phyloP scores from a whole-genome alignment of 2,329 filamentous ascomycete genomes.

The Chrysosphaeria jannelii region DNA sequence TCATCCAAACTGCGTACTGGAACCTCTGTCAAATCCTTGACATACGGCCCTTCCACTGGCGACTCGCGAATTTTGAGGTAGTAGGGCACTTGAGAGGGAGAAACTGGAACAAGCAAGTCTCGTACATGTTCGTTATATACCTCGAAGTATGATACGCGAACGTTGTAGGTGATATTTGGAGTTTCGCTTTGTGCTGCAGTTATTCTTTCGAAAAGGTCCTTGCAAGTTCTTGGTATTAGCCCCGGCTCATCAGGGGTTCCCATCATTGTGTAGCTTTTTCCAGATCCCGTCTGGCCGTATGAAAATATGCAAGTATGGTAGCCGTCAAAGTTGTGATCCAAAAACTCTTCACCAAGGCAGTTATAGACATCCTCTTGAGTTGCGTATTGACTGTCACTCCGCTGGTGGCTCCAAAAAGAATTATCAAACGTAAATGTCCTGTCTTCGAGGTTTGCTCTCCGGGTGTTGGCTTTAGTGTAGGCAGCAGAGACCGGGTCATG shows the following conservation, averaged over 20 bases:
- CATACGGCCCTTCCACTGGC: constrained; percentile 88
- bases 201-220: constrained; percentile 90
- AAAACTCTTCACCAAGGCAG: constrained; percentile 62
- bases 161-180: constrained; percentile 47
- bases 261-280: constrained; percentile 95
- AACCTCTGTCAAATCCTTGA: constrained; percentile 88
- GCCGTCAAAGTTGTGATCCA: constrained; percentile 93
- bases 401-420: constrained; percentile 95
- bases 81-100: constrained; percentile 42
- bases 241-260: constrained; percentile 87
- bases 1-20: constrained; percentile 55
- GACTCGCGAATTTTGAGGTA: constrained; percentile 88
- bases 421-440: constrained; percentile 65
- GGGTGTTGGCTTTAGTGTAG: constrained; percentile 7
- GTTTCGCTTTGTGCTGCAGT: constrained; percentile 31
- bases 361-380: constrained; percentile 70
- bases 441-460: constrained; percentile 5
- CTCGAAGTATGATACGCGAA: constrained; percentile 94
- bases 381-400: constrained; percentile 51
- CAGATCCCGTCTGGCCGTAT: constrained; percentile 89
- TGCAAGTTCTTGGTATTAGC: constrained; percentile 89
- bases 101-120: constrained; percentile 32
- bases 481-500: constrained; percentile 8
- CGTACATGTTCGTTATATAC: constrained; percentile 97
- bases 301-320: constrained; percentile 99